Evolutionary conservation across 73 alveolate species (phyloP).

Genomic region (Symbiodinium pilosum): DNA sequence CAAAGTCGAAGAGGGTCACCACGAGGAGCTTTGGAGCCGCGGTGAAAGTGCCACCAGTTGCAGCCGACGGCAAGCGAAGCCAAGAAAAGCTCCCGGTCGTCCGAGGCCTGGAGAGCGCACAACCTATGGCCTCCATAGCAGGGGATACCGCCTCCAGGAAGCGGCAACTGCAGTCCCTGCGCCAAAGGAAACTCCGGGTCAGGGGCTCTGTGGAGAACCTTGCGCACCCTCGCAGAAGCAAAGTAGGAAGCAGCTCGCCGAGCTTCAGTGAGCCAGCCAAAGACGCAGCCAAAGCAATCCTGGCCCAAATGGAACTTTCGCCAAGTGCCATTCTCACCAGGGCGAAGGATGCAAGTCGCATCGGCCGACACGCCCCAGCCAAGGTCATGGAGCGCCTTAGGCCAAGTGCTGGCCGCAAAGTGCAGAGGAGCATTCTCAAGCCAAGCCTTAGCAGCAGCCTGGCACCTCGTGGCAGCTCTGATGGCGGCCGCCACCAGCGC

Average conservation of each 20-base stretch:
- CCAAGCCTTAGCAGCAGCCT: neutral
- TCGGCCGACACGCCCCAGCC: neutral
- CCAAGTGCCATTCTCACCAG: neutral
- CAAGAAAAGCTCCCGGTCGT: neutral
- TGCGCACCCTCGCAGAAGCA: neutral
- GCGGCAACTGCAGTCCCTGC: neutral
- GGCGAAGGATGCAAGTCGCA: neutral
- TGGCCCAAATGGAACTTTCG: neutral
- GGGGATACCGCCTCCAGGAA: neutral
- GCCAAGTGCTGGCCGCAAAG: neutral
- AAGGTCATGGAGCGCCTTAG: neutral
- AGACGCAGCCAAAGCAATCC: neutral
- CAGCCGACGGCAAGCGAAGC: neutral
- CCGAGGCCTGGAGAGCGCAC: neutral
- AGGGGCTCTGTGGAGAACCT: neutral
- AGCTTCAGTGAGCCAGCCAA: neutral
- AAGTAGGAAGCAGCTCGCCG: neutral
- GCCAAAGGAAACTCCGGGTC: neutral
- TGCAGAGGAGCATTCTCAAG: neutral
- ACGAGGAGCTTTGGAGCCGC: neutral
- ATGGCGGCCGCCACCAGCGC: neutral
- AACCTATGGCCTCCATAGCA: neutral
- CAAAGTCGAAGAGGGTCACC: neutral
- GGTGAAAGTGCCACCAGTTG: neutral
- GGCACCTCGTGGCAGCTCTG: neutral